Conservation (phyloP, 805 yeast species). For the Vanderwaltozyma polyspora region DNA sequence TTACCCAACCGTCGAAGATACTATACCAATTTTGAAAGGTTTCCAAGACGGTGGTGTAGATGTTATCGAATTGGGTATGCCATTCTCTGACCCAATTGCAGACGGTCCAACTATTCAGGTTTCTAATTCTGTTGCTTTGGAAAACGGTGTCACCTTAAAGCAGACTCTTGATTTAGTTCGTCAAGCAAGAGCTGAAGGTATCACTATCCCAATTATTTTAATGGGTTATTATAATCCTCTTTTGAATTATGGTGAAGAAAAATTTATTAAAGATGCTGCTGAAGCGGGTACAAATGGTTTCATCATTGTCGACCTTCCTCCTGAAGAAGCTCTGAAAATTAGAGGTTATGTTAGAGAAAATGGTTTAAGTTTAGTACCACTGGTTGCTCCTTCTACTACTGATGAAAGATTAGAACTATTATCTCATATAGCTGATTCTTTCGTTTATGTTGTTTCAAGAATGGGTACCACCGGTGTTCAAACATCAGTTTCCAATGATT, state of each 20-base stretch:
- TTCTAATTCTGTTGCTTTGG: constrained; percentile 72
- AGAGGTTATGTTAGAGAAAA: constrained; percentile 56
- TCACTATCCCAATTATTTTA: constrained; percentile 75
- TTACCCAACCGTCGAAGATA: constrained; percentile 77
- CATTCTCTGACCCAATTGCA: constrained; percentile 97
- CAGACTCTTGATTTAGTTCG: constrained; percentile 60
- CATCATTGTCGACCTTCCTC: constrained; percentile 91
- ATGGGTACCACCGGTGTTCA: constrained; percentile 96
- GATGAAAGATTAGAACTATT: constrained; percentile 73
- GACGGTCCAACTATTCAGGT: constrained; percentile 96
- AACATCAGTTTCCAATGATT: constrained; percentile 48
- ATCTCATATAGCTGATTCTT: constrained; percentile 84
- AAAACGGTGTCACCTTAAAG: constrained; percentile 67
- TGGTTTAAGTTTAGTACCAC: constrained; percentile 78
- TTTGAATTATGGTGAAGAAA: constrained; percentile 77
- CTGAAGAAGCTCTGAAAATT: constrained; percentile 89
- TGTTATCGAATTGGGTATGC: constrained; percentile 88
- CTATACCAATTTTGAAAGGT: constrained; percentile 75
- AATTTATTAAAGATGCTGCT: constrained; percentile 66
- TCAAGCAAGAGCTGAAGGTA: constrained; percentile 71
- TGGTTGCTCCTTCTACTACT: constrained; percentile 94
- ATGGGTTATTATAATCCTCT: constrained; percentile 99
- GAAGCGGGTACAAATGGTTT: constrained; percentile 91
- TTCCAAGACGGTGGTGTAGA: constrained; percentile 95
- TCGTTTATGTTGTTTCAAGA: constrained; percentile 90